Conservation (phyloP, 2,329 filamentous ascomycete species). For the Thelonectria olida region DNA sequence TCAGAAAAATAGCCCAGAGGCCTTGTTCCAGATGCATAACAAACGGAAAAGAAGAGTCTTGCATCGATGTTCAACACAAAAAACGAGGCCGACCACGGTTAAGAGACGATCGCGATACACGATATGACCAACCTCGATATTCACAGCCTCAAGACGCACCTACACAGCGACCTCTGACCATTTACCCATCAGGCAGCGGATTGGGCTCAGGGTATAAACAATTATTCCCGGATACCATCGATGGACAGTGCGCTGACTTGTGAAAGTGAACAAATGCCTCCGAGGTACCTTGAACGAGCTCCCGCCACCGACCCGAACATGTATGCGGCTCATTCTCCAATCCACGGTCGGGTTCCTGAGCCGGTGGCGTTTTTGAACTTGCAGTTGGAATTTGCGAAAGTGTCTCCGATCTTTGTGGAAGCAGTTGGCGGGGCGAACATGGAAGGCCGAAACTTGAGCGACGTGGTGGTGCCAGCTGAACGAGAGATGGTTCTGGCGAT, state of each 20-base stretch:
- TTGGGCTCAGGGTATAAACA: conserved; percentile 57
- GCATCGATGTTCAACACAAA: conserved; percentile 86
- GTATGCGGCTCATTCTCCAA: conserved; percentile 56
- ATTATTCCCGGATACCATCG: conserved; percentile 54
- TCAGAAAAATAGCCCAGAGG: conserved; percentile 66
- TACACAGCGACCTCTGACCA: conserved; percentile 59
- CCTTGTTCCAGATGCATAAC: conserved; percentile 81
- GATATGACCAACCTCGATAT: conserved; percentile 63
- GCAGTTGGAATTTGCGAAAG: conserved; percentile 66
- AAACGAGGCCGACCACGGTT: conserved; percentile 82
- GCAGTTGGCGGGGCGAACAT: conserved; percentile 60
- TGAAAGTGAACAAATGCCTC: conserved; percentile 58
- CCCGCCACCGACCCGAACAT: conserved; percentile 59
- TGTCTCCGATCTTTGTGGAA: conserved; percentile 64
- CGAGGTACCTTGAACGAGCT: conserved; percentile 62
- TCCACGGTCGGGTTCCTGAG: conserved; percentile 54
- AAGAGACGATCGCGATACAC: conserved; percentile 73
- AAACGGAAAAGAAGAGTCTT: conserved; percentile 83
- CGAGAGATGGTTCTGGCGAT: conserved; percentile 61
- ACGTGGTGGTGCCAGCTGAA: conserved; percentile 63
- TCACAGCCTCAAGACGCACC: conserved; percentile 56
- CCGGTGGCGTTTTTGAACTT: conserved; percentile 67
- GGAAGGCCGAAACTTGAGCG: conserved; percentile 60
- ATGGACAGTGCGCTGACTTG: conserved; percentile 60
- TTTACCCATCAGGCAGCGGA: conserved; percentile 58